Evolutionary conservation across 2,329 filamentous ascomycete genomes (phyloP).

Genomic region (Calonectria montana): DNA sequence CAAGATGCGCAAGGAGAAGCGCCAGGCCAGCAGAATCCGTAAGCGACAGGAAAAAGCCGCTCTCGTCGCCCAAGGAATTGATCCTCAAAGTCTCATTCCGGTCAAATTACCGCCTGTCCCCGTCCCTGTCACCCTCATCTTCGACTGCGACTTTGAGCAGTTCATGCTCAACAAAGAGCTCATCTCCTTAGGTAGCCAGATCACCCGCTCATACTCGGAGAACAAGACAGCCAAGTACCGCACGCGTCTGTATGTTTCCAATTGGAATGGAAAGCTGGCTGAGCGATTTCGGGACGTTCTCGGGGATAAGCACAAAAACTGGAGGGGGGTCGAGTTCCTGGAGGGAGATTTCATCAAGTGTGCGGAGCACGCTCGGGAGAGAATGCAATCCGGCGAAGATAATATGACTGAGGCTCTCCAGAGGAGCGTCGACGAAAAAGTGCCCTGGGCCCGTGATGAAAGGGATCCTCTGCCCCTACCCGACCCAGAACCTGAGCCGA

Average conservation of each 20-base stretch:
- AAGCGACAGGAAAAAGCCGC: constrained; percentile 63
- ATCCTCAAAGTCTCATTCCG: constrained; percentile 49
- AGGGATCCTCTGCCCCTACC: constrained; percentile 48
- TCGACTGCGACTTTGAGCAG: constrained; percentile 93
- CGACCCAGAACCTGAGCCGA: constrained; percentile 46
- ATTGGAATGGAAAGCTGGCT: constrained; percentile 80
- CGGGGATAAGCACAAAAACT: constrained; percentile 76
- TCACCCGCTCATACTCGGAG: constrained; percentile 90
- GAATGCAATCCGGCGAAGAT: constrained; percentile 72
- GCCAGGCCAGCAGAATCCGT: constrained; percentile 58
- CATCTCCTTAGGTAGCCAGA: constrained; percentile 83
- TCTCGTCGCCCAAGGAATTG: constrained; percentile 60
- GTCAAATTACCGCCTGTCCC: constrained; percentile 57
- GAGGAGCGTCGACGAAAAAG: constrained; percentile 43
- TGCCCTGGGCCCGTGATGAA: constrained; percentile 48
- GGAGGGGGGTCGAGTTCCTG: constrained; percentile 82
- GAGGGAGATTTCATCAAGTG: constrained; percentile 80
- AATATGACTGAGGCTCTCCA: constrained; percentile 69
- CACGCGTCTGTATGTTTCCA: constrained; percentile 80
- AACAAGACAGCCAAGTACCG: constrained; percentile 78
- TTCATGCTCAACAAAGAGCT: constrained; percentile 90
- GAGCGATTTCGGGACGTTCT: constrained; percentile 84
- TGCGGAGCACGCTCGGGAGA: constrained; percentile 71
- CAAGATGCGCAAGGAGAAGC: constrained; percentile 65
- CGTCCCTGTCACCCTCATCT: constrained; percentile 81